Evolutionary conservation across 176 grass and related monocot species (phyloP).

Genomic region (Hyparrhenia diplandra): DNA sequence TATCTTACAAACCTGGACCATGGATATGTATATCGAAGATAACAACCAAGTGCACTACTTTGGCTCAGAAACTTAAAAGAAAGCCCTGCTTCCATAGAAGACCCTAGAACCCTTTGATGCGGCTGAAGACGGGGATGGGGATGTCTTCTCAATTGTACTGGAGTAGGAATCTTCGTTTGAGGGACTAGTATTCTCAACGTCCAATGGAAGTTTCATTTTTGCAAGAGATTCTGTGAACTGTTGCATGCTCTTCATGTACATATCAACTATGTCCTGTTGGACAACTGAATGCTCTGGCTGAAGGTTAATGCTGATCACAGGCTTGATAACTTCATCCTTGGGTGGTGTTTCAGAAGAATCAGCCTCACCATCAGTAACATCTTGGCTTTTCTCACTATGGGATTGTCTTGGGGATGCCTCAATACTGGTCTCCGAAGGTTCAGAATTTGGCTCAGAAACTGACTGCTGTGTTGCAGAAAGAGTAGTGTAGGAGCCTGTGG

Average conservation of each 20-base stretch:
- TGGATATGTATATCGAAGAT: neutral
- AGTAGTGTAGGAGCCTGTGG: slow-evolving; percentile 24
- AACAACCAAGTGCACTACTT: neutral
- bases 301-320: slow-evolving; percentile 62
- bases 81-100: slow-evolving; percentile 96
- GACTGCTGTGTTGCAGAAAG: slow-evolving; percentile 25
- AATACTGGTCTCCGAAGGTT: slow-evolving; percentile 12
- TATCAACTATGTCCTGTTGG: slow-evolving; percentile 79
- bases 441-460: slow-evolving; percentile 33
- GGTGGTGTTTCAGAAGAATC: slow-evolving; percentile 53
- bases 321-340: slow-evolving; percentile 40
- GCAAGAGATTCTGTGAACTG: slow-evolving; percentile 89
- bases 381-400: slow-evolving; percentile 52
- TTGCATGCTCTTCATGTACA: slow-evolving; percentile 99
- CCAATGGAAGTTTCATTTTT: slow-evolving; percentile 94
- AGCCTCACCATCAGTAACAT: slow-evolving; percentile 55
- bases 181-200: slow-evolving; percentile 38
- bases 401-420: slow-evolving; percentile 26
- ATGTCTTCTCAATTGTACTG: slow-evolving; percentile 45
- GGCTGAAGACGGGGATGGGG: slow-evolving; percentile 7
- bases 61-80: slow-evolving; percentile 54
- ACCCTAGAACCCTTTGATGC: slow-evolving; percentile 59
- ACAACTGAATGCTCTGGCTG: slow-evolving; percentile 58
- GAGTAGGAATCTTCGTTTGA: slow-evolving; percentile 32
- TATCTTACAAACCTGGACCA: neutral